Base-by-base conservation (phyloP, 768 basidiomycete species). In the Mrakia gelida region DNA sequence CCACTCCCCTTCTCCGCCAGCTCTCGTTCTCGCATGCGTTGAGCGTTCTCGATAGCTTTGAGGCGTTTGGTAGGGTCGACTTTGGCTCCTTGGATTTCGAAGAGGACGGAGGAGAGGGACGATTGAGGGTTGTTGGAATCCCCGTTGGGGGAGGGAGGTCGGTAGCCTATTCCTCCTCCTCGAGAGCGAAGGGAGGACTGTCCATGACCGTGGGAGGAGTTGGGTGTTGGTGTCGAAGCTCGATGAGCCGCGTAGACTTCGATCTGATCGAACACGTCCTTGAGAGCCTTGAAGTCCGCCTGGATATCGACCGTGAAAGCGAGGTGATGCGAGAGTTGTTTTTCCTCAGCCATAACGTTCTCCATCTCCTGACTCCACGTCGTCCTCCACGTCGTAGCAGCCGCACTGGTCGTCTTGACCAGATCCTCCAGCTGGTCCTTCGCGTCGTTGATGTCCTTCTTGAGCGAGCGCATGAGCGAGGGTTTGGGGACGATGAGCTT, bases 351-450 rank as follows among this genome's bases (percentile, higher is more conserved):
- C 77, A 98, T 92, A 76, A 99, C 95, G 80, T 94, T 93, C 87
- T 94, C 92, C 83, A 99, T 84, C 86, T 99, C 96, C 82, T 93
- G 91, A 82, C 93, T 92, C 96, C 96, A 99, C 28, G 95, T 98
- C 88, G 95, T 94, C 87, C 95, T 93, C 96, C 96, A 99, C 89
- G 93, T 93, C 62, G 96, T 94, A 82, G 92, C 94, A 82, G 95
- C 89, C 16, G 92, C 92, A 81, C 90, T 89, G 81, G 98, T 92
- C 84, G 96, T 93, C 81, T 91, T 90, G 82, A 89, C 89, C 77
- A 98, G 86, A 81, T 89, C 91, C 79, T 90, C 88, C 63, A 98
- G 87, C 85, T 95, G 91, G 15, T 85, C 84, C 26, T 89, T 87
- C 38, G 91, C 88, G 30, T 88, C 84, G 41, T 88, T 87, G 76